These are phyloP conservation scores for Colletotrichum scovillei DNA, from an alignment of 2,329 filamentous ascomycete genomes.

Conservation along the genomic window DNA sequence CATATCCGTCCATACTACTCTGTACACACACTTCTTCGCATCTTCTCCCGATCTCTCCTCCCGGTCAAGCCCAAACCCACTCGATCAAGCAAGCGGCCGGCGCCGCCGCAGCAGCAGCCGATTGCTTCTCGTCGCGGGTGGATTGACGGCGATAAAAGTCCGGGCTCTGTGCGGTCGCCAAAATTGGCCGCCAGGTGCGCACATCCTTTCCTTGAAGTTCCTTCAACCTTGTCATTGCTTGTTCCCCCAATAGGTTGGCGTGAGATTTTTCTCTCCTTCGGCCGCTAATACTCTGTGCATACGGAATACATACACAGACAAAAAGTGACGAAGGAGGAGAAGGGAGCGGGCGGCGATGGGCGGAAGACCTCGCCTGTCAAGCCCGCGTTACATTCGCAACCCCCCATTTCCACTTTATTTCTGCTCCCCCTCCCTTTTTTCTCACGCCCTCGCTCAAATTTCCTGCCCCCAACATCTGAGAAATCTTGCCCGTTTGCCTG, in stretches of 20 bases:
- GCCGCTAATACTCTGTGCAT: not conserved
- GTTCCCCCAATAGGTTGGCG: not conserved
- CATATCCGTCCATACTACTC: not conserved
- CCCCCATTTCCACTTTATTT: slow-evolving; percentile 17
- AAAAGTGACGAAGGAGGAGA: not conserved
- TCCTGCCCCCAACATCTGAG: slow-evolving; percentile 21
- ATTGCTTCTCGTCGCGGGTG: not conserved
- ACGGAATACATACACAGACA: slow-evolving; percentile 7
- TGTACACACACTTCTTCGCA: not conserved
- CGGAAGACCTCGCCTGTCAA: slow-evolving; percentile 32
- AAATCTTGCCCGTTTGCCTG: slow-evolving; percentile 3
- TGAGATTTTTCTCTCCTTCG: slow-evolving; percentile 16
- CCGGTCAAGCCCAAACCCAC: not conserved
- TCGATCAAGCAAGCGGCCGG: slow-evolving; percentile 32
- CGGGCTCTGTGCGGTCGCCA: not conserved
- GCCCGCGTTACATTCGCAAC: slow-evolving; percentile 35
- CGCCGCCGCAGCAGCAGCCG: slow-evolving; percentile 16
- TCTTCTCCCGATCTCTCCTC: not conserved
- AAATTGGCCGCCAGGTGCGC: slow-evolving; percentile 12
- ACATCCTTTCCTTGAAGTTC: not conserved
- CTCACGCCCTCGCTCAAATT: not conserved
- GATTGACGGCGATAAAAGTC: not conserved
- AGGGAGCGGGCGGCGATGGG: slow-evolving; percentile 12
- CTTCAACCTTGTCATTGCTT: not conserved
- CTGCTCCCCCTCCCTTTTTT: not conserved